These are phyloP conservation scores for Candida ipomoeae DNA, from an alignment of 805 yeast species.

Conservation along the genomic window DNA sequence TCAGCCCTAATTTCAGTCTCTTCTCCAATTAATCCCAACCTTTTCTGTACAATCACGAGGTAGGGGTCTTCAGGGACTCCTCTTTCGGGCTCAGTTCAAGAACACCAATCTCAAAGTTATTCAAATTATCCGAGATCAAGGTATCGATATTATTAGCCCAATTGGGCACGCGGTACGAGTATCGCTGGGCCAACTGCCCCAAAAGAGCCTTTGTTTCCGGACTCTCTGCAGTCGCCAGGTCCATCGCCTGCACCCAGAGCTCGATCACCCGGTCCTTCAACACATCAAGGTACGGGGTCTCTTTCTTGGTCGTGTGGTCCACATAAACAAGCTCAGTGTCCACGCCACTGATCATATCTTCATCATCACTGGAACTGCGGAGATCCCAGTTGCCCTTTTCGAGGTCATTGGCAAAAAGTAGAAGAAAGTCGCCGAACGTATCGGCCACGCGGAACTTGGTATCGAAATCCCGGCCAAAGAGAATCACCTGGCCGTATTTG, in stretches of 20 bases:
- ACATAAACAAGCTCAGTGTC: slow-evolving; percentile 72
- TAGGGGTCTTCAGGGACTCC: no score
- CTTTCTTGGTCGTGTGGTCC: slow-evolving; percentile 50
- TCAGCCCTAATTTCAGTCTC: no score
- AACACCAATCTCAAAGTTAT: slow-evolving; percentile 18
- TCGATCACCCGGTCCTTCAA: slow-evolving; percentile 30
- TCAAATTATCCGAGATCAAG: slow-evolving; percentile 29
- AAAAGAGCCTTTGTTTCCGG: slow-evolving; percentile 6
- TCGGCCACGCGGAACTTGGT: slow-evolving; percentile 81
- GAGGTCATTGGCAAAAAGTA: slow-evolving; percentile 79
- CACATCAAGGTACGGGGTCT: slow-evolving; percentile 39
- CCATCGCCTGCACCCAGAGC: slow-evolving; percentile 30
- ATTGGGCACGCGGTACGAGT: slow-evolving; percentile 5
- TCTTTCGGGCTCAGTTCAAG: not conserved
- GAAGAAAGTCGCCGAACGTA: slow-evolving; percentile 84
- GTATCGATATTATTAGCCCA: slow-evolving; percentile 21
- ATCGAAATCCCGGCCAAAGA: slow-evolving; percentile 93
- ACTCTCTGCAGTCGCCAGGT: slow-evolving; percentile 11
- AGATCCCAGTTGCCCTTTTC: slow-evolving; percentile 79
- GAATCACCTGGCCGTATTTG: slow-evolving; percentile 82
- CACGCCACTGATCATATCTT: slow-evolving; percentile 51
- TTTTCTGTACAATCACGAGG: no score
- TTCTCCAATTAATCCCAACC: no score
- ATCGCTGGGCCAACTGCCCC: slow-evolving; percentile 5
- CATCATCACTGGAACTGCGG: slow-evolving; percentile 35